A percentile compares a stretch with the other conserved stretches of the same genome.
These are phyloP conservation scores for Aschersonia sp. DNA, from an alignment of 2,329 filamentous ascomycete species.

Conservation along the genomic window DNA sequence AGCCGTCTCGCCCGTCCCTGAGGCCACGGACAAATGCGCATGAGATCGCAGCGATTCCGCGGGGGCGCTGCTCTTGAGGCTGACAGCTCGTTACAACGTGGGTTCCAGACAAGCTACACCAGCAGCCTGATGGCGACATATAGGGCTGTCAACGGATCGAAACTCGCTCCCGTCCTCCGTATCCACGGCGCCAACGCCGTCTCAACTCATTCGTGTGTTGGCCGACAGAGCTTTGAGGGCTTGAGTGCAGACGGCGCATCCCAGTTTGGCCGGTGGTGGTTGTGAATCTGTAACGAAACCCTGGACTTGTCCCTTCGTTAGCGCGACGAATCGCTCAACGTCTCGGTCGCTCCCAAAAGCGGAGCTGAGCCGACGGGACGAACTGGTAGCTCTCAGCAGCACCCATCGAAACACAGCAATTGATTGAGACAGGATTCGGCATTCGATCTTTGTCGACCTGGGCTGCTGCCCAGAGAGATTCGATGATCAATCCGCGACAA, in stretches of 20 bases:
- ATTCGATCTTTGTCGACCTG: neutral
- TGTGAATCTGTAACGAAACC: neutral
- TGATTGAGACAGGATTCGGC: neutral
- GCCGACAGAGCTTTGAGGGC: too few relatives aligned
- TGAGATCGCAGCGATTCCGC: too few relatives aligned
- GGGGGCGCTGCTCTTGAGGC: too few relatives aligned
- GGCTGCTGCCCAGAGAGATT: neutral
- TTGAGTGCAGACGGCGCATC: neutral
- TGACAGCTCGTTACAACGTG: too few relatives aligned
- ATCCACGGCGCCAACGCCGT: too few relatives aligned
- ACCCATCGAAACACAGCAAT: neutral
- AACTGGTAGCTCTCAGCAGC: neutral
- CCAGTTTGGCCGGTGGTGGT: neutral
- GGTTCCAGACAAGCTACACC: too few relatives aligned
- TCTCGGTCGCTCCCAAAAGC: neutral
- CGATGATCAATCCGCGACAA: neutral
- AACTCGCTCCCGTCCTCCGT: too few relatives aligned
- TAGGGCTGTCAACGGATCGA: too few relatives aligned
- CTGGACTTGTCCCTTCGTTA: neutral
- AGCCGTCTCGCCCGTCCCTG: too few relatives aligned
- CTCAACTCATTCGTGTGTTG: too few relatives aligned
- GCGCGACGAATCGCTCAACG: neutral
- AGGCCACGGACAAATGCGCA: too few relatives aligned
- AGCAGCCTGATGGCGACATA: too few relatives aligned
- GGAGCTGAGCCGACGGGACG: neutral